phyloP scores from a whole-genome alignment of 768 basidiomycete genomes.

The Hydnum rufescens region DNA sequence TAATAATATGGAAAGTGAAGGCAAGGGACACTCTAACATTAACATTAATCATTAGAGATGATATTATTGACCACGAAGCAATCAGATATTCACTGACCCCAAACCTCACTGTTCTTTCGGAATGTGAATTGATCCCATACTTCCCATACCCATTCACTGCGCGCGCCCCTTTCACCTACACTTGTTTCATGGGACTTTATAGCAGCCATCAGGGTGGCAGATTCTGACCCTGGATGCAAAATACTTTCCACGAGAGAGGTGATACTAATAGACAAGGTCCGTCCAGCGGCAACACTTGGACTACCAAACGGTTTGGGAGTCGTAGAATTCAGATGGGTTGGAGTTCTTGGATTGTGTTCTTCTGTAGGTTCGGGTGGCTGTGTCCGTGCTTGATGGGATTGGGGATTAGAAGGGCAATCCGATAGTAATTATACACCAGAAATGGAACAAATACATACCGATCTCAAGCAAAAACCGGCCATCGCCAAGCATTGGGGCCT shows the following conservation, averaged over 20 bases:
- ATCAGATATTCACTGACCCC: constrained; percentile 30
- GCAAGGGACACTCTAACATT: constrained; percentile 39
- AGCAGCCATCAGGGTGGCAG: constrained; percentile 49
- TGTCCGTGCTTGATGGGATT: neutral
- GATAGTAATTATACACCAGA: neutral
- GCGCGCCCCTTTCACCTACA: constrained; percentile 38
- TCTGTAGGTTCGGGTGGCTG: neutral
- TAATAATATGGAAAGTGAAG: constrained; percentile 37
- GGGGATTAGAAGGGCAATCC: neutral
- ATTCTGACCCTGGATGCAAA: constrained; percentile 32
- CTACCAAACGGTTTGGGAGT: no score
- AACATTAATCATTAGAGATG: neutral
- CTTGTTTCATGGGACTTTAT: constrained; percentile 46
- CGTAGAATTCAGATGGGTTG: no score
- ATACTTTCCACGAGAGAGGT: constrained; percentile 46
- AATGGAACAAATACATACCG: constrained; percentile 18
- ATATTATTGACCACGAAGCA: neutral
- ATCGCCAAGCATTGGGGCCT: constrained; percentile 47
- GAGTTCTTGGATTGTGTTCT: constrained; percentile 8
- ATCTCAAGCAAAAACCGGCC: constrained; percentile 21
- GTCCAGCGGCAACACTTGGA: constrained; percentile 4
- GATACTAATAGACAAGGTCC: constrained; percentile 40
- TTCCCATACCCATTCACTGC: constrained; percentile 58
- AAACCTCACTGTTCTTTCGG: constrained; percentile 49
- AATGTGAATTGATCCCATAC: constrained; percentile 52